Conservation (phyloP, 768 basidiomycete species). For the Floccularia luteovirens region DNA sequence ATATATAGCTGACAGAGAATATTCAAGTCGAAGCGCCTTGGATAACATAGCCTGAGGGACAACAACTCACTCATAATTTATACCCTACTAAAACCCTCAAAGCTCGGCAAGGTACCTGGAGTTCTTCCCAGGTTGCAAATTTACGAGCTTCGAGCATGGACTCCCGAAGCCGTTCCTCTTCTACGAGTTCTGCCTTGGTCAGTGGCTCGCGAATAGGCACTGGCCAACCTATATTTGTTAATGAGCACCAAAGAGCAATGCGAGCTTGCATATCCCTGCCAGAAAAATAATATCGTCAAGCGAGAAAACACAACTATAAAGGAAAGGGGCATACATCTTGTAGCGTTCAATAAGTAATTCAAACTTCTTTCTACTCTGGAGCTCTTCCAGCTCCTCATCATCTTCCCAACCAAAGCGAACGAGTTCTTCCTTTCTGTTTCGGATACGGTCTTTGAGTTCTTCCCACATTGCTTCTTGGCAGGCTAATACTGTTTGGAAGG, state of each 20-base stretch:
- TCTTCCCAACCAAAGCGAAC: constrained; percentile 63
- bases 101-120: constrained; percentile 48
- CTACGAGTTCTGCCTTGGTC: constrained; percentile 62
- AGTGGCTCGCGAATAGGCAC: constrained; percentile 55
- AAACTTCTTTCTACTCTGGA: constrained; percentile 49
- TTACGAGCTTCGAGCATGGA: constrained; percentile 54
- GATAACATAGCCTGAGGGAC: too few relatives aligned
- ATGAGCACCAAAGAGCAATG: constrained; percentile 56
- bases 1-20: too few relatives aligned
- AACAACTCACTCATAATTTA: too few relatives aligned
- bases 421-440: constrained; percentile 47
- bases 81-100: constrained; percentile 54
- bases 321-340: constrained; percentile 31
- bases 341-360: constrained; percentile 54
- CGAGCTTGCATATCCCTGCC: constrained; percentile 60
- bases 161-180: constrained; percentile 55
- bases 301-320: not conserved
- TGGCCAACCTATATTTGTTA: constrained; percentile 50
- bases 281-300: constrained; percentile 3
- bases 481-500: constrained; percentile 54
- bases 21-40: too few relatives aligned
- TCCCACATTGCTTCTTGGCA: constrained; percentile 78
- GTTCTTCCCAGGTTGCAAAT: constrained; percentile 43
- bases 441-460: constrained; percentile 54
- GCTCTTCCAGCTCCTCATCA: constrained; percentile 51